These are phyloP conservation scores for Xylaria sp. DNA, from an alignment of 2,329 filamentous ascomycete genomes.

Conservation along the genomic window DNA sequence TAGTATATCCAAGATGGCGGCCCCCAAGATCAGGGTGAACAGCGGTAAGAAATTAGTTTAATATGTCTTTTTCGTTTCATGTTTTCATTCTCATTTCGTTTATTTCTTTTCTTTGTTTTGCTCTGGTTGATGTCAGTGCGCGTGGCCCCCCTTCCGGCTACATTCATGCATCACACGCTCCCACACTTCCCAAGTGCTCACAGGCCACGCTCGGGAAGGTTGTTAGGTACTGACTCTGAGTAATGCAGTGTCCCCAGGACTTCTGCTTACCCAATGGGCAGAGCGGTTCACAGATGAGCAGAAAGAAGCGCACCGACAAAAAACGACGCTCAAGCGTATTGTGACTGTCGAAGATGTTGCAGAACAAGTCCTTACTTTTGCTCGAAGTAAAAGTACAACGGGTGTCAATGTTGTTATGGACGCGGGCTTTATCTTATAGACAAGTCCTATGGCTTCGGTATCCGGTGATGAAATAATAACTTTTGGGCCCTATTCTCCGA, in stretches of 20 bases:
- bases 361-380: conserved; percentile 62
- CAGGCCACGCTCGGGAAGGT: neutral
- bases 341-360: conserved; percentile 67
- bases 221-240: conserved; percentile 5
- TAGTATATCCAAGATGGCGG: conserved; percentile 52
- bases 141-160: neutral
- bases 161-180: neutral
- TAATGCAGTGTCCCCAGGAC: conserved; percentile 25
- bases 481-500: conserved; percentile 58
- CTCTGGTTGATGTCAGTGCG: neutral
- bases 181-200: neutral
- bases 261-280: conserved; percentile 66
- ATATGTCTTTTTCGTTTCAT: no score
- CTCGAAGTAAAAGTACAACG: conserved; percentile 60
- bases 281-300: conserved; percentile 66
- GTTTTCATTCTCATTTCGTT: no score
- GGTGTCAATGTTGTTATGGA: conserved; percentile 64
- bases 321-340: conserved; percentile 68
- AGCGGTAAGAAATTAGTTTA: conserved; percentile 52
- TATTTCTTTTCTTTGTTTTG: neutral
- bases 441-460: neutral
- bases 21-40: conserved; percentile 68
- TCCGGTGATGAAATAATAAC: neutral
- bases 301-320: conserved; percentile 63
- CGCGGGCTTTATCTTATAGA: conserved; percentile 49